These are phyloP conservation scores for Daldinia caldariorum DNA, from an alignment of 495 filamentous ascomycete genomes.

Conservation along the genomic window DNA sequence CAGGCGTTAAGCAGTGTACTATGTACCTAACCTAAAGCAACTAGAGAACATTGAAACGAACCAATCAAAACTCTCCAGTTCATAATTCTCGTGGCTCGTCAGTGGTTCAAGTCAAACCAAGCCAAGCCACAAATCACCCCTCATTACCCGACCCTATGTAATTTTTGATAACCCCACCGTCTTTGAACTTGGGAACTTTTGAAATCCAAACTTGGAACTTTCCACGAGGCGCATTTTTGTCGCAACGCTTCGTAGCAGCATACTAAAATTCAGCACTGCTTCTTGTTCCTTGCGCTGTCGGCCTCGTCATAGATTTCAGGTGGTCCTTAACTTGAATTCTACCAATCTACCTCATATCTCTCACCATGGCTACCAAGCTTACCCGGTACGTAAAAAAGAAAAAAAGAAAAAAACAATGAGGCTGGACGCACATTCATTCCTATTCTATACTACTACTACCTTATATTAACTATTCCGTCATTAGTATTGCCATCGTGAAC, in stretches of 20 bases:
- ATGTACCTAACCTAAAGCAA: no score
- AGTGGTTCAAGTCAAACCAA: no score
- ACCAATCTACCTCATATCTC: slow-evolving; percentile 1
- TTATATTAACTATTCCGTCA: slow-evolving; percentile 28
- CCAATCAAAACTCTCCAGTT: slow-evolving; percentile 32
- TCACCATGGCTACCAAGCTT: slow-evolving; percentile 53
- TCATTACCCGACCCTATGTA: slow-evolving; percentile 37
- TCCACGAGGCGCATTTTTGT: slow-evolving; percentile 41
- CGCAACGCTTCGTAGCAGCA: slow-evolving; percentile 16
- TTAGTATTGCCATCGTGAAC: slow-evolving; percentile 96
- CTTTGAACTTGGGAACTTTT: neutral
- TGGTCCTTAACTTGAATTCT: neutral
- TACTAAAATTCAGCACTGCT: neutral
- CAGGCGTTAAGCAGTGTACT: no score
- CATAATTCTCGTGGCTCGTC: slow-evolving; percentile 40
- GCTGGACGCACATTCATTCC: slow-evolving; percentile 13
- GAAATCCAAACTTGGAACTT: slow-evolving; percentile 8
- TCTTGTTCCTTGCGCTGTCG: slow-evolving; percentile 21
- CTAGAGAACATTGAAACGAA: no score
- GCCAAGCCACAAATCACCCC: slow-evolving; percentile 33
- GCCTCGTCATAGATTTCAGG: slow-evolving; percentile 25
- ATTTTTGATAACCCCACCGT: slow-evolving; percentile 42
- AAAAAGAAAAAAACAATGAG: no score
- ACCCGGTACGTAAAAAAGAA: slow-evolving; percentile 52
- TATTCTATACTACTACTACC: neutral